A percentile compares a stretch with the other conserved stretches of the same genome.
phyloP scores from a whole-genome alignment of 116 monocot genomes.

The Cymodocea nodosa region DNA sequence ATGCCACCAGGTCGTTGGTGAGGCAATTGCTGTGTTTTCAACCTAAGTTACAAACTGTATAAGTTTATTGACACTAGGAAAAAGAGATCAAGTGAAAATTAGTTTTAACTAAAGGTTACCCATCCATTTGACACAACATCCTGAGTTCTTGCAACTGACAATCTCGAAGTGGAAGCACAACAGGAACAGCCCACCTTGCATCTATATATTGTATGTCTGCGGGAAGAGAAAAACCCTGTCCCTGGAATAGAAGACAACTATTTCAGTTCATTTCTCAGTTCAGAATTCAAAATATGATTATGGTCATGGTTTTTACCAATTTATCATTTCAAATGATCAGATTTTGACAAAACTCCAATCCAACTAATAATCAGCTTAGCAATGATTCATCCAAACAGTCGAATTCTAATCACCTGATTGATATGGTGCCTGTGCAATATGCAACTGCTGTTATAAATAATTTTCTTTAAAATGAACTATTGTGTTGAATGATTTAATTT shows the following conservation, averaged over 20 bases:
- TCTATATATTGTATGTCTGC: slow-evolving; percentile 97
- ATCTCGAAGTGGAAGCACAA: slow-evolving; percentile 86
- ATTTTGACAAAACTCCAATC: no score
- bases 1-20: slow-evolving; percentile 45
- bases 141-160: slow-evolving; percentile 63
- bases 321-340: no score
- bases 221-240: slow-evolving; percentile 86
- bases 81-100: no score
- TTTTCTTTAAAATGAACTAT: no score
- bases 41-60: slow-evolving; percentile 23
- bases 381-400: no score
- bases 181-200: slow-evolving; percentile 68
- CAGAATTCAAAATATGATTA: no score
- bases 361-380: no score
- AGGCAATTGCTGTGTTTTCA: slow-evolving; percentile 46
- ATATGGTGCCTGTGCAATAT: no score
- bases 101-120: slow-evolving; percentile 20
- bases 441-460: no score
- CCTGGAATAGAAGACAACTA: slow-evolving; percentile 26
- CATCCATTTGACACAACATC: slow-evolving; percentile 67
- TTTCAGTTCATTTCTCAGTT: background rate
- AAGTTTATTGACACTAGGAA: background rate
- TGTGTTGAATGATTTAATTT: no score
- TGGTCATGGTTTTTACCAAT: no score
- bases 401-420: no score